Conservation (phyloP, 2,329 filamentous ascomycete genomes). For the Colletotrichum destructivum region DNA sequence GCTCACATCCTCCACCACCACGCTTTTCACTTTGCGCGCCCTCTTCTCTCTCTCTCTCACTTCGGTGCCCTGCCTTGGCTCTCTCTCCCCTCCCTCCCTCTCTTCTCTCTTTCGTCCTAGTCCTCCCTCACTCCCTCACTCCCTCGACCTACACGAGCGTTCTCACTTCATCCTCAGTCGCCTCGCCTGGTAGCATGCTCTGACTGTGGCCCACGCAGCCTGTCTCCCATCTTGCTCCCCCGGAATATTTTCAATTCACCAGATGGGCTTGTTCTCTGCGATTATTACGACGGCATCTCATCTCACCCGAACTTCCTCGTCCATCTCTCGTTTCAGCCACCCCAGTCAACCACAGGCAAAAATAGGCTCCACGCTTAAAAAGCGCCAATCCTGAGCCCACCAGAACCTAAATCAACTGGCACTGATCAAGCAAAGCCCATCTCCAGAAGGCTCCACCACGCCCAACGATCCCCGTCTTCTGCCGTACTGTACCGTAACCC, state of each 20-base stretch:
- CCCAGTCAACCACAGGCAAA: slow-evolving; percentile 42
- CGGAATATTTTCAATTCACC: too few relatives aligned
- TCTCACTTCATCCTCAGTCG: too few relatives aligned
- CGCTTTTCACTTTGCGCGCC: slow-evolving; percentile 22
- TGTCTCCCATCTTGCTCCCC: too few relatives aligned
- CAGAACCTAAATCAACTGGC: slow-evolving; percentile 43
- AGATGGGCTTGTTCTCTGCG: neutral
- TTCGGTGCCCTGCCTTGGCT: slow-evolving; percentile 4
- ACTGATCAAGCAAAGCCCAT: slow-evolving; percentile 42
- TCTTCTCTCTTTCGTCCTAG: slow-evolving; percentile 7
- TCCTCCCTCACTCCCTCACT: neutral
- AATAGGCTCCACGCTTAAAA: slow-evolving; percentile 44
- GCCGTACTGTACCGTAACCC: slow-evolving; percentile 34
- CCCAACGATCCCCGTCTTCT: slow-evolving; percentile 42
- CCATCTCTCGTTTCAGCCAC: slow-evolving; percentile 41
- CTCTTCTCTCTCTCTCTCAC: slow-evolving; percentile 15
- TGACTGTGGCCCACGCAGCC: too few relatives aligned
- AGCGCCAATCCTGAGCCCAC: slow-evolving; percentile 43
- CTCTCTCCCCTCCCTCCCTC: neutral
- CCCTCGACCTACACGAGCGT: too few relatives aligned
- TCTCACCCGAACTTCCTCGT: neutral
- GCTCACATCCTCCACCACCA: slow-evolving; percentile 16
- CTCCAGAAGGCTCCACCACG: slow-evolving; percentile 39
- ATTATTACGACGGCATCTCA: slow-evolving; percentile 2
- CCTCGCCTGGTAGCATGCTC: too few relatives aligned